Conservation (phyloP, 305 asterid species). For the Fraxinus xanthoxyloides region DNA sequence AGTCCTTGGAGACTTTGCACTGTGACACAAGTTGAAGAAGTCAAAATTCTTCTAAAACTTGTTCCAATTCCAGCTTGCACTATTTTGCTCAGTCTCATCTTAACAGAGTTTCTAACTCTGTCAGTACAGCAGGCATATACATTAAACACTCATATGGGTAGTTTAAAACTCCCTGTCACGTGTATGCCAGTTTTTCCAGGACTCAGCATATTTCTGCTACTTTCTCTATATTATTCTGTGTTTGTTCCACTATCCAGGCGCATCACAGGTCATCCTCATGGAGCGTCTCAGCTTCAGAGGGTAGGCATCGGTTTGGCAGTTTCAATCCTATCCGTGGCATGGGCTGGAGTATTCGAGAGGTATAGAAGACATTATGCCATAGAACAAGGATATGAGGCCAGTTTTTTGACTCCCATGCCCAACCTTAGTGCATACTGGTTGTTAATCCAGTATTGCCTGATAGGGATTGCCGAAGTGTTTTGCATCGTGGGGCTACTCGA, state of each 20-base stretch:
- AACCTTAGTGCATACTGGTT: slow-evolving; percentile 90
- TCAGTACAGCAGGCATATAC: slow-evolving; percentile 97
- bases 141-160: slow-evolving; percentile 81
- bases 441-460: slow-evolving; percentile 84
- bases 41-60: slow-evolving; percentile 78
- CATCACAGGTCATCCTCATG: slow-evolving; percentile 94
- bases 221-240: slow-evolving; percentile 78
- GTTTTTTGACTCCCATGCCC: slow-evolving; percentile 78
- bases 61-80: slow-evolving; percentile 85
- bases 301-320: slow-evolving; percentile 91
- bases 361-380: slow-evolving; percentile 81
- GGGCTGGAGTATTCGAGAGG: slow-evolving; percentile 83
- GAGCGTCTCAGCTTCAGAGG: slow-evolving; percentile 95
- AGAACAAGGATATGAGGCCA: slow-evolving; percentile 63
- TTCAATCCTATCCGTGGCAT: slow-evolving; percentile 74
- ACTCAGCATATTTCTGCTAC: slow-evolving; percentile 83
- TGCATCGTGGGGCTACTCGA: slow-evolving; percentile 90
- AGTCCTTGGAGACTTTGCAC: slow-evolving; percentile 94
- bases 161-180: slow-evolving; percentile 84
- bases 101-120: slow-evolving; percentile 81
- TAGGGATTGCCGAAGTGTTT: slow-evolving; percentile 93
- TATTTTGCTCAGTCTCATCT: slow-evolving; percentile 69
- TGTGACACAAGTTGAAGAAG: slow-evolving; percentile 98
- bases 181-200: slow-evolving; percentile 99
- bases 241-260: slow-evolving; percentile 80